Conservation (phyloP, 2,329 filamentous ascomycete genomes). For the Sarocladium kiliense region DNA sequence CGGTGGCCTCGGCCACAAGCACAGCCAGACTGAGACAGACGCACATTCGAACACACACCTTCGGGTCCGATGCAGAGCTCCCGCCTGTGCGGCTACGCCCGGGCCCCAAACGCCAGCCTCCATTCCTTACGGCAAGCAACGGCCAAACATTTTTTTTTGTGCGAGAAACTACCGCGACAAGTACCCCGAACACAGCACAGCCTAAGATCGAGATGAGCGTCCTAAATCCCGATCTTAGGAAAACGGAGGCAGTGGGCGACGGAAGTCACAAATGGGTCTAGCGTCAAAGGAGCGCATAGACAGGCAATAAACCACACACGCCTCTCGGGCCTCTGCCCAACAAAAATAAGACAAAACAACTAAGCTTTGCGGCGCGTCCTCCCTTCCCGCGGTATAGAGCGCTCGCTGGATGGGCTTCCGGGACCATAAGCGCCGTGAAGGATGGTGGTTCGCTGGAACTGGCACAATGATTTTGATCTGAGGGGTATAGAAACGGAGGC, state of each 20-base stretch:
- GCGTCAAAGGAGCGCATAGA: neutral
- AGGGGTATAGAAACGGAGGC: constrained; percentile 5
- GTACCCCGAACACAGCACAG: neutral
- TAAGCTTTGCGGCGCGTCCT: constrained; percentile 4
- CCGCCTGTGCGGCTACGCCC: too few relatives aligned
- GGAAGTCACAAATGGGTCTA: neutral
- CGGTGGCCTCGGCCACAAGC: too few relatives aligned
- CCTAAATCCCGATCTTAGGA: constrained; percentile 7
- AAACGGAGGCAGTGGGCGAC: constrained; percentile 2
- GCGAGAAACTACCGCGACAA: neutral
- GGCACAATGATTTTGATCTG: neutral
- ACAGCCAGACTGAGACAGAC: too few relatives aligned
- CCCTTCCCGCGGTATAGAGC: constrained; percentile 5
- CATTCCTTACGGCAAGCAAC: too few relatives aligned
- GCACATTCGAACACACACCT: too few relatives aligned
- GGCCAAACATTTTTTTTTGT: neutral
- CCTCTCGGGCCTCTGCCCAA: neutral
- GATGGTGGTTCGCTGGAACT: neutral
- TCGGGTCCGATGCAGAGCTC: too few relatives aligned
- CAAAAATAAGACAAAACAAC: neutral
- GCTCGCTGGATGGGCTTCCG: too few relatives aligned
- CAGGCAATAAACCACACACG: neutral
- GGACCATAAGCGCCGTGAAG: neutral
- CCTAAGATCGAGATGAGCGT: constrained; percentile 3
- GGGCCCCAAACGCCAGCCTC: too few relatives aligned